Conservation (phyloP, 2,329 filamentous ascomycete genomes). For the Trichoderma arundinaceum region DNA sequence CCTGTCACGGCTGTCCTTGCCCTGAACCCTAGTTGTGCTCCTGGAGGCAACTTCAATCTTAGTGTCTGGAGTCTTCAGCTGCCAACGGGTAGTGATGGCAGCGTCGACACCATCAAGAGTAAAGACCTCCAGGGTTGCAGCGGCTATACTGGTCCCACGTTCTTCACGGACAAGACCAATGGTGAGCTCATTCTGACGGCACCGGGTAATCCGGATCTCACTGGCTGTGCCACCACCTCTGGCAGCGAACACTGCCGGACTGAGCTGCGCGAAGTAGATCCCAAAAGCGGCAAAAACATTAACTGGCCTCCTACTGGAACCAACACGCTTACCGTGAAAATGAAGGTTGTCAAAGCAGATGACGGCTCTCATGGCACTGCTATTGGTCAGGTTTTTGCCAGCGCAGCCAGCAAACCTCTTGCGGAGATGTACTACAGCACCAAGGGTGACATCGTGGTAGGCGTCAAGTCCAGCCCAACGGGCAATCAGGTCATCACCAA, state of each 20-base stretch:
- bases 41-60: conserved; percentile 44
- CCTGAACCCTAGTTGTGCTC: conserved; percentile 25
- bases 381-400: conserved; percentile 49
- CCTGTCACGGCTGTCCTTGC: conserved; percentile 17
- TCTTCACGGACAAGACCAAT: conserved; percentile 44
- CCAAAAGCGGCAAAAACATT: conserved; percentile 43
- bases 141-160: conserved; percentile 44
- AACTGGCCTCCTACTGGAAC: conserved; percentile 31
- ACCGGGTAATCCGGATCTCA: conserved; percentile 42
- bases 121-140: conserved; percentile 44
- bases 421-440: conserved; percentile 48
- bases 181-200: conserved; percentile 49
- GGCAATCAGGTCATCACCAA: conserved; percentile 41
- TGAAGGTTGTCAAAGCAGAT: conserved; percentile 45
- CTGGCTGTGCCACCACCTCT: conserved; percentile 47
- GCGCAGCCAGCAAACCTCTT: conserved; percentile 46
- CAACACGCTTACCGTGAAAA: conserved; percentile 27
- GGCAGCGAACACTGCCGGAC: conserved; percentile 51
- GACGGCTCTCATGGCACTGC: conserved; percentile 43
- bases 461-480: conserved; percentile 42
- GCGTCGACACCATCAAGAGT: conserved; percentile 38
- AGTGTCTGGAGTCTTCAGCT: conserved; percentile 48
- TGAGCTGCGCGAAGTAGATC: conserved; percentile 47
- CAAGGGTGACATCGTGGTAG: conserved; percentile 44
- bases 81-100: conserved; percentile 41